Evolutionary conservation across 2,329 filamentous ascomycete species (phyloP).

Genomic region (Coniochaeta ligniaria): DNA sequence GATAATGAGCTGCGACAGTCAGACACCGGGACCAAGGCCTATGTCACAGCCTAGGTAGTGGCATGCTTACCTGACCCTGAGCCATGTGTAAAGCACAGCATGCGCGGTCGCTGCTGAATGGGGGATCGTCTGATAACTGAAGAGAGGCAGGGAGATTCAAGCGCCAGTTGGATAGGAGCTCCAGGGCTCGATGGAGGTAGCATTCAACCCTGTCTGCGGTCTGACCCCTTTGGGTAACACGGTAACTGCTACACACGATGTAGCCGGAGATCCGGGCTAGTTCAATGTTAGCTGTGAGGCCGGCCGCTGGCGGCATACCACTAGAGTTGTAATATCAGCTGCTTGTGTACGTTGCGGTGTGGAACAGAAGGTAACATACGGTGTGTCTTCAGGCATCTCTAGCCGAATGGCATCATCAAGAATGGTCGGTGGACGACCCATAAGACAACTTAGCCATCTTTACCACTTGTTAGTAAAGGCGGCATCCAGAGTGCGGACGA

Average conservation of each 20-base stretch:
- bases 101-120: conserved; percentile 31
- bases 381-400: conserved; percentile 28
- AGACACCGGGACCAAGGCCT: background rate
- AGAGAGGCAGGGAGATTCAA: conserved; percentile 28
- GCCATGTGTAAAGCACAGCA: conserved; percentile 40
- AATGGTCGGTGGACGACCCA: conserved; percentile 39
- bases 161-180: conserved; percentile 34
- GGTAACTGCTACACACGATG: conserved; percentile 39
- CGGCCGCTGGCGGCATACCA: conserved; percentile 33
- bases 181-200: conserved; percentile 30
- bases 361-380: conserved; percentile 24
- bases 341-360: background rate
- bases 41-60: background rate
- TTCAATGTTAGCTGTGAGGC: conserved; percentile 37
- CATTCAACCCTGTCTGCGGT: conserved; percentile 16
- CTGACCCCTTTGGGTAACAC: conserved; percentile 24
- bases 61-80: conserved; percentile 30
- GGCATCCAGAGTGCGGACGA: background rate
- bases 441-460: conserved; percentile 36
- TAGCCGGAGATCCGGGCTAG: conserved; percentile 39
- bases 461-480: background rate
- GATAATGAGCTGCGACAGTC: conserved; percentile 33
- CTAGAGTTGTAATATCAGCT: conserved; percentile 15
- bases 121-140: conserved; percentile 23
- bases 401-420: conserved; percentile 39